A percentile compares a stretch with the other conserved stretches of the same genome.
Evolutionary conservation across 2,329 filamentous ascomycete genomes (phyloP).

Genomic region (Mycocentrospora acerina): DNA sequence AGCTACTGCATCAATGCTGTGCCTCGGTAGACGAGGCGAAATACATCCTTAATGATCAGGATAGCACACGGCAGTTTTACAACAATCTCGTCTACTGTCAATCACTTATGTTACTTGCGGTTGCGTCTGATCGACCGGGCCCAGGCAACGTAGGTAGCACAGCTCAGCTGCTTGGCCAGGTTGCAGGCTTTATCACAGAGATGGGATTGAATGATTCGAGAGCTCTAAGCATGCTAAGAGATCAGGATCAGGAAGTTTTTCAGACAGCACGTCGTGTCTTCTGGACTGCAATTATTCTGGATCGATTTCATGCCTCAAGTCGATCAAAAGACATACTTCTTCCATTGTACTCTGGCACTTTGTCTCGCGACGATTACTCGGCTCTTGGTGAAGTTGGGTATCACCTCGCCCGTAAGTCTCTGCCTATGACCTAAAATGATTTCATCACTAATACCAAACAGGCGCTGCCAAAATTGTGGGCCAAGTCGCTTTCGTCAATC

Average conservation of each 20-base stretch:
- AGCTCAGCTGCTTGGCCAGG: slow-evolving; percentile 33
- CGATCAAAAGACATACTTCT: slow-evolving; percentile 36
- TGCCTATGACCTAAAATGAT: neutral
- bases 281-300: slow-evolving; percentile 41
- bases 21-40: slow-evolving; percentile 33
- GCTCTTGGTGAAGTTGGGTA: slow-evolving; percentile 38
- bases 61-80: slow-evolving; percentile 30
- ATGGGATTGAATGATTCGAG: slow-evolving; percentile 35
- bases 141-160: slow-evolving; percentile 27
- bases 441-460: slow-evolving; percentile 13
- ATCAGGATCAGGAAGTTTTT: slow-evolving; percentile 34
- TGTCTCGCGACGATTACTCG: slow-evolving; percentile 34
- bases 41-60: slow-evolving; percentile 27
- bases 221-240: slow-evolving; percentile 23
- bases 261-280: slow-evolving; percentile 37
- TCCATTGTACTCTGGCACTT: slow-evolving; percentile 30
- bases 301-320: slow-evolving; percentile 40
- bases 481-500: slow-evolving; percentile 30
- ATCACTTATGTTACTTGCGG: slow-evolving; percentile 30
- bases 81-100: slow-evolving; percentile 40
- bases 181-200: slow-evolving; percentile 33
- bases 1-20: slow-evolving; percentile 33
- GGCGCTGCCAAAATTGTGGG: slow-evolving; percentile 36
- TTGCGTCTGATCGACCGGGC: slow-evolving; percentile 37
- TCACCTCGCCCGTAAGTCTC: slow-evolving; percentile 38